These are phyloP conservation scores for Endocalyx cinctus DNA, from an alignment of 2,329 filamentous ascomycete species.

Conservation along the genomic window DNA sequence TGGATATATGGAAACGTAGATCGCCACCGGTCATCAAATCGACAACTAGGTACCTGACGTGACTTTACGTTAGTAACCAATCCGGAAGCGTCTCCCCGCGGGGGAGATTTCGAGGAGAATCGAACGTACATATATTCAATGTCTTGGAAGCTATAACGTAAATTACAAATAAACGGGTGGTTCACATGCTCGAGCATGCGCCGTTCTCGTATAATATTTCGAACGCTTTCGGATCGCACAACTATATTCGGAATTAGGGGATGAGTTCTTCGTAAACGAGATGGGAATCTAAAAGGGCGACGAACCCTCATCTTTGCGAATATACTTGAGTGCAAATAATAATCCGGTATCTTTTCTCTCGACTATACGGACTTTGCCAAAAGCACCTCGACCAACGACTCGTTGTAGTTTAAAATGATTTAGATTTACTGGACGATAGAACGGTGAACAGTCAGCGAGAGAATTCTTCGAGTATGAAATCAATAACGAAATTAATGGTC, in stretches of 20 bases:
- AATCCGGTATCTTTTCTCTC: constrained; percentile 93
- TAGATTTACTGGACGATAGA: constrained; percentile 67
- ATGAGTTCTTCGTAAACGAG: too few species aligned
- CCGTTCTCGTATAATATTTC: constrained; percentile 95
- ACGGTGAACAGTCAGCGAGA: too few species aligned
- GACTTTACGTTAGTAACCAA: too few species aligned
- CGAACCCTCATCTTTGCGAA: constrained; percentile 94
- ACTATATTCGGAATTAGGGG: constrained; percentile 53
- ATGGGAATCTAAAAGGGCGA: too few species aligned
- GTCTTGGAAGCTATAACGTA: constrained; percentile 98
- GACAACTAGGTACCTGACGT: constrained; percentile 93
- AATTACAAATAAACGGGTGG: constrained; percentile 95
- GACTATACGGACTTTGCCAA: constrained; percentile 97
- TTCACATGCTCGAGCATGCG: constrained; percentile 98
- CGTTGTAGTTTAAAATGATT: constrained; percentile 94
- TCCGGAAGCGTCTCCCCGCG: too few species aligned
- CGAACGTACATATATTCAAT: constrained; percentile 96
- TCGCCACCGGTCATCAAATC: constrained; percentile 98
- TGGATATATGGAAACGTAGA: constrained; percentile 92
- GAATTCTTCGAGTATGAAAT: too few species aligned
- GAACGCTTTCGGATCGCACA: constrained; percentile 93
- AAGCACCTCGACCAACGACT: constrained; percentile 95
- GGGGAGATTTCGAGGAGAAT: too few species aligned
- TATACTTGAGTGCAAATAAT: constrained; percentile 96
- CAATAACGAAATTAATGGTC: too few species aligned